Conservation (phyloP, 129 eudicot genomes). For the Erigeron canadensis region DNA sequence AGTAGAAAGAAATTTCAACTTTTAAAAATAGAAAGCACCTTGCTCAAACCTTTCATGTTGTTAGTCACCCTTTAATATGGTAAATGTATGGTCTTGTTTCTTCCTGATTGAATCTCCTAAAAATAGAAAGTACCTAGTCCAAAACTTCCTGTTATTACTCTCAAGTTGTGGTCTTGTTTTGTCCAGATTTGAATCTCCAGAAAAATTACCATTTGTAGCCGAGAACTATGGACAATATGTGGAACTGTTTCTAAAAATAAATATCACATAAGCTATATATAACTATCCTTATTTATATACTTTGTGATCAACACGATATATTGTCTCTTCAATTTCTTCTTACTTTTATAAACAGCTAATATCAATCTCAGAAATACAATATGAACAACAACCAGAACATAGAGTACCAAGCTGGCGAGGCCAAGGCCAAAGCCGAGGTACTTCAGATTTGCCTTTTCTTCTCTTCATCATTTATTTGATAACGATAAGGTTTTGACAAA, state of each 20-base stretch:
- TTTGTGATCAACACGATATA: slow-evolving; percentile 21
- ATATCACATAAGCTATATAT: slow-evolving; percentile 26
- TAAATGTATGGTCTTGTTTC: slow-evolving; percentile 30
- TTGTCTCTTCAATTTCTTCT: background rate
- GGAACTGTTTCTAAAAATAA: slow-evolving; percentile 20
- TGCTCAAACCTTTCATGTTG: background rate
- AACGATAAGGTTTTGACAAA: background rate
- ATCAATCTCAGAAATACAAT: slow-evolving; percentile 16
- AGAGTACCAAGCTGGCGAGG: slow-evolving; percentile 55
- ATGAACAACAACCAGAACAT: slow-evolving; percentile 45
- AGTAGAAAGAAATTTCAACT: background rate
- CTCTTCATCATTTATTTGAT: background rate
- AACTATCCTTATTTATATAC: slow-evolving; percentile 13
- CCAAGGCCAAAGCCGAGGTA: slow-evolving; percentile 68
- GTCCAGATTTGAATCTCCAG: slow-evolving; percentile 16
- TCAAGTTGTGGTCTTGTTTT: slow-evolving; percentile 31
- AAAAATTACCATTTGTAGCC: slow-evolving; percentile 1
- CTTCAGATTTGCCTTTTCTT: background rate
- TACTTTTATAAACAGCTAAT: slow-evolving; percentile 17
- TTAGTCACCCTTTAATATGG: background rate
- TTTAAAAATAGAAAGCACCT: background rate
- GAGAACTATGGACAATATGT: slow-evolving; percentile 1
- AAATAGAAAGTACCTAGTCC: slow-evolving; percentile 12
- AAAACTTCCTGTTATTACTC: slow-evolving; percentile 22
- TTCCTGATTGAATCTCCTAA: slow-evolving; percentile 12